Conservation (phyloP, 306 rosid genomes). For the Malus fusca region DNA sequence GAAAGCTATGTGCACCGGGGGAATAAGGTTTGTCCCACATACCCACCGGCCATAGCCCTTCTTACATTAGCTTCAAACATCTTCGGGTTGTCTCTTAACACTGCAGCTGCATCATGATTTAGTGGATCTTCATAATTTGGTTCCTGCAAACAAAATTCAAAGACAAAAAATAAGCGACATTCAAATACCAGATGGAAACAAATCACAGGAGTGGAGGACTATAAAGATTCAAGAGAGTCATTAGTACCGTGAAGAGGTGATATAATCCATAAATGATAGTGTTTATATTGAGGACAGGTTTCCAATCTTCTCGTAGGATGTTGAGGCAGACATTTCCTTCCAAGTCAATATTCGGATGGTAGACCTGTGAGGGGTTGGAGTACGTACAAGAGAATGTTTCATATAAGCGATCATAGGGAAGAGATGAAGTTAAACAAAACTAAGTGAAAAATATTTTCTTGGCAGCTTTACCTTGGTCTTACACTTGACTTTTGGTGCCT, state of each 20-base stretch:
- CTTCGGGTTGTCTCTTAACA: constrained; percentile 47
- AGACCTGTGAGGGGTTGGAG: constrained; percentile 32
- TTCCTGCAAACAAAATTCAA: constrained; percentile 20
- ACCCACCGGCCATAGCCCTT: constrained; percentile 59
- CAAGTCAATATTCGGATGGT: constrained; percentile 65
- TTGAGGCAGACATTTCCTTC: constrained; percentile 65
- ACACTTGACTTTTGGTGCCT: constrained; percentile 62
- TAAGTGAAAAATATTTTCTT: background rate
- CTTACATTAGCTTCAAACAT: constrained; percentile 48
- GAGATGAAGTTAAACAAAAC: background rate
- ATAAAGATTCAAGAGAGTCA: background rate
- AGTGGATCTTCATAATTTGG: constrained; percentile 50
- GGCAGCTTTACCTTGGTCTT: constrained; percentile 45
- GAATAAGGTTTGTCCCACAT: constrained; percentile 45
- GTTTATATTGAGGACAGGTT: constrained; percentile 45
- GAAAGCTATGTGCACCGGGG: constrained; percentile 34
- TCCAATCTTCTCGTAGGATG: constrained; percentile 60
- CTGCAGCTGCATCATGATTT: constrained; percentile 51
- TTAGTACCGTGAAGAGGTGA: constrained; percentile 49
- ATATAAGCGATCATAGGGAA: background rate
- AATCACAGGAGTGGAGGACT: background rate
- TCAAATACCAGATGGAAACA: background rate
- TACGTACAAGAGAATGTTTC: background rate
- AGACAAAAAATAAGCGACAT: background rate
- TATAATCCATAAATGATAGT: constrained; percentile 43